Percentiles rank a stretch among this genome's conserved stretches.
phyloP scores from a whole-genome alignment of 768 basidiomycete genomes.

The Tephrocybe sp. region DNA sequence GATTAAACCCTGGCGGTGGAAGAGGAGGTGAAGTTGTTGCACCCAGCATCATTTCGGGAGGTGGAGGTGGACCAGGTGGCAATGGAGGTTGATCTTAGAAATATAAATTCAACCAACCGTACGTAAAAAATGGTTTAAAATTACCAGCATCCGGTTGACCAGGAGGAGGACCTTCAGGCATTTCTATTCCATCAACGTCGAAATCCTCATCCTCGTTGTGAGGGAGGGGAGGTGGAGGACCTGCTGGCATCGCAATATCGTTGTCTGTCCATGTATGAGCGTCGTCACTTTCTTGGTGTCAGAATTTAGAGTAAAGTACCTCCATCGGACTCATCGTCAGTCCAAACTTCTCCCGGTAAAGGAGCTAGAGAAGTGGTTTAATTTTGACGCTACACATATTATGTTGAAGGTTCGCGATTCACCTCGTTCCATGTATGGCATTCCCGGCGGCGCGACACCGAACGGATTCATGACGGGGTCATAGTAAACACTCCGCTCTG shows the following conservation, averaged over 20 bases:
- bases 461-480: constrained; percentile 91
- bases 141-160: constrained; percentile 23
- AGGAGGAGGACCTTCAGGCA: constrained; percentile 83
- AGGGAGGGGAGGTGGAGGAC: constrained; percentile 66
- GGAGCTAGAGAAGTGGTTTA: constrained; percentile 40
- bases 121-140: background rate
- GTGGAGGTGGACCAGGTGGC: constrained; percentile 19
- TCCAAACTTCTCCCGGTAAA: constrained; percentile 58
- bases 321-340: constrained; percentile 56
- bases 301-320: constrained; percentile 18
- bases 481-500: constrained; percentile 91
- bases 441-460: constrained; percentile 92
- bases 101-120: background rate
- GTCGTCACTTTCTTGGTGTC: background rate
- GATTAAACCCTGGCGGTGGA: constrained; percentile 21
- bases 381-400: background rate
- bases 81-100: constrained; percentile 7
- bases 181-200: constrained; percentile 78
- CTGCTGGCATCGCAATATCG: constrained; percentile 64
- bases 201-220: constrained; percentile 47
- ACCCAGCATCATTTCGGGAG: constrained; percentile 21
- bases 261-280: constrained; percentile 30
- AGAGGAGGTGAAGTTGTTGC: constrained; percentile 10
- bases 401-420: constrained; percentile 27
- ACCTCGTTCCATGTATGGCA: constrained; percentile 94